Evolutionary conservation across 2,329 filamentous ascomycete species (phyloP), one percentile per base, ranked within the genome.

Genomic region (Aspergillus sp.): DNA sequence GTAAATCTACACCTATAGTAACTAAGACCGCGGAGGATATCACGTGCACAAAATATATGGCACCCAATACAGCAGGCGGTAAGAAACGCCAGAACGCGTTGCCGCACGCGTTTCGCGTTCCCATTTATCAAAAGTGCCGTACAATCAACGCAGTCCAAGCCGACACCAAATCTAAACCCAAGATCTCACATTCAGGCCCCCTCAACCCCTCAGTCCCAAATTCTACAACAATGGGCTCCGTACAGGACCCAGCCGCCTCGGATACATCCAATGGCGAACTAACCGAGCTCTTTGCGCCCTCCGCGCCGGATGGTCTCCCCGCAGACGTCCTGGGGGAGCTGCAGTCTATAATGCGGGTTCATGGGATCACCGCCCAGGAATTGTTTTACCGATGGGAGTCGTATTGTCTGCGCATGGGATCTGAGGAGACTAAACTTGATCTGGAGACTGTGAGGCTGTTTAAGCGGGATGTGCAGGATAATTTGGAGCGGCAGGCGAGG

Each of bases 351-450:
- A 84, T 95, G 78, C 87, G 88, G 55, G 82, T 98, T 59, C 91
- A 97, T 76, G 87, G 86, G 48, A 84, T 98, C 60, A 85, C 87
- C 15, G 82, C 87, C 35, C 88, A 98, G 73, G 95, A 98, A 72
- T 82, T 98, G 25, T 97, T 91, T 76, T 97, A 91, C 85, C 98
- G 98, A 82, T 99, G 95, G 95, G 95, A 99, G 75, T 93, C 92
- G 0, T 98, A 97, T 81, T 93, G 90, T 75, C 89, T 99, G 72
- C 96, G 93, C 76, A 92, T 98, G 87, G 91, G 93, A 23, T 79
- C 86, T 48, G 91, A 96, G 56, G 89, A 91, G 57, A 87, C 87
- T 61, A 87, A 82, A 59, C 77, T 90, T 60, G 85, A 89, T 48
- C 81, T 96, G 43, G 84, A 89, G 39, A 88, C 84, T 0, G 84